phyloP scores from a whole-genome alignment of 495 filamentous ascomycete genomes.

The Hypoxylon subgilvum region DNA sequence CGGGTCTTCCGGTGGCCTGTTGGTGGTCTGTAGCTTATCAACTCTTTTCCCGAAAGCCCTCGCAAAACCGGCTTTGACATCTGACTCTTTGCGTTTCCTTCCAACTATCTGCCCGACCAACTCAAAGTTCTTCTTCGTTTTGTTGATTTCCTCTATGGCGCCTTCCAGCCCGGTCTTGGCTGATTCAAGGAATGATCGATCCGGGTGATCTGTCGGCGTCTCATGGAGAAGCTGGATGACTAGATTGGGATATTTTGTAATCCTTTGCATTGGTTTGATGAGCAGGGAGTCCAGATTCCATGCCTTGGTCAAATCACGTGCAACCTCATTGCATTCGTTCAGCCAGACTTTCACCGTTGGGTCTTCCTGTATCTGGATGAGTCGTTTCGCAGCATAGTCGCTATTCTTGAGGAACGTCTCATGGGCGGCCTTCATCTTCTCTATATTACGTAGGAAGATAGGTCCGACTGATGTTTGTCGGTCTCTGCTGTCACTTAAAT shows the following conservation, averaged over 20 bases:
- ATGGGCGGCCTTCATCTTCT: constrained; percentile 82
- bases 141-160: constrained; percentile 84
- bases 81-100: constrained; percentile 87
- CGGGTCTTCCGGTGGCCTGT: constrained; percentile 76
- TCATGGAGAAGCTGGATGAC: constrained; percentile 76
- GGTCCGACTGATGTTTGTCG: constrained; percentile 75
- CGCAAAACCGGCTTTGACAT: constrained; percentile 79
- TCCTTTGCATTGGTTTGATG: constrained; percentile 92
- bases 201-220: constrained; percentile 82
- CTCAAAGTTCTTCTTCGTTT: constrained; percentile 87
- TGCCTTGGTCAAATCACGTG: constrained; percentile 84
- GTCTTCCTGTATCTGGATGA: constrained; percentile 73
- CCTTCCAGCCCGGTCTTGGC: constrained; percentile 70
- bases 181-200: constrained; percentile 67
- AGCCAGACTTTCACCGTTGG: constrained; percentile 86
- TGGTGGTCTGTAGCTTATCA: constrained; percentile 70
- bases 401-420: constrained; percentile 85
- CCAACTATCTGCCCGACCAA: constrained; percentile 85
- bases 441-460: constrained; percentile 75
- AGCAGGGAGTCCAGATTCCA: constrained; percentile 94
- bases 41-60: constrained; percentile 87
- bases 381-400: constrained; percentile 78
- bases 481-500: constrained; percentile 65
- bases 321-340: constrained; percentile 85
- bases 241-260: constrained; percentile 89